These are phyloP conservation scores for Dichomitus squalens DNA, from an alignment of 1,284 basidiomycete genomes.

Conservation along the genomic window DNA sequence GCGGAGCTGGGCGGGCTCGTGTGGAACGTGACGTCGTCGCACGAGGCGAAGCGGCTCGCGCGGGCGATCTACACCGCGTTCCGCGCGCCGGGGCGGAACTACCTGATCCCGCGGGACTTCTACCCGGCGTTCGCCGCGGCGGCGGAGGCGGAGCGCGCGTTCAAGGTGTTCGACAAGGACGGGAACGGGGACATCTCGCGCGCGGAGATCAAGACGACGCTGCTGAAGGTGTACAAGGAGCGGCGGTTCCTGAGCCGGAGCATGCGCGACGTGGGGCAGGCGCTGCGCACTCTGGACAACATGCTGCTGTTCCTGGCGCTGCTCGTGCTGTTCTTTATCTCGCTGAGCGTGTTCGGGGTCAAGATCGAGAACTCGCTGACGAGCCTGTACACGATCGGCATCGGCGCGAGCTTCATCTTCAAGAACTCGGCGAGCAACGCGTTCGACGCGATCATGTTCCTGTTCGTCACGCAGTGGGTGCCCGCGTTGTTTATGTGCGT, in stretches of 20 bases:
- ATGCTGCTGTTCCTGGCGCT: conserved; percentile 65
- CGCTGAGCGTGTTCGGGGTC: conserved; percentile 70
- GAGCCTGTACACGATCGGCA: conserved; percentile 66
- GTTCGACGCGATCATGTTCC: conserved; percentile 78
- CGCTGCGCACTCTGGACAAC: conserved; percentile 61
- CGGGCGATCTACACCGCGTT: conserved; percentile 68
- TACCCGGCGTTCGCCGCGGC: conserved; percentile 65
- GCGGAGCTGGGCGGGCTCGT: conserved; percentile 42
- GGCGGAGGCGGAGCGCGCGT: conserved; percentile 63
- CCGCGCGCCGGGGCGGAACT: conserved; percentile 54
- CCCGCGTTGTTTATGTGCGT: conserved; percentile 14
- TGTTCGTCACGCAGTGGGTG: conserved; percentile 79
- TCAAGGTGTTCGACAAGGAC: conserved; percentile 77
- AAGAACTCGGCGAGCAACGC: conserved; percentile 68
- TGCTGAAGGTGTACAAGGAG: conserved; percentile 78
- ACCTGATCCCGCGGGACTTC: conserved; percentile 72
- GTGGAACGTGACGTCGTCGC: conserved; percentile 56
- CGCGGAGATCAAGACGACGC: conserved; percentile 71
- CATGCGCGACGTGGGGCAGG: conserved; percentile 71
- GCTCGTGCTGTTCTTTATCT: conserved; percentile 71
- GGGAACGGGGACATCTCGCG: conserved; percentile 80
- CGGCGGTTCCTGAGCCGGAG: conserved; percentile 69
- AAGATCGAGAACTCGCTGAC: conserved; percentile 61
- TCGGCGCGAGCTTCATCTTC: conserved; percentile 78
- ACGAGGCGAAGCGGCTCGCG: conserved; percentile 77